These are phyloP conservation scores for Candida schatavii DNA, from an alignment of 805 yeast genomes.

Conservation along the genomic window DNA sequence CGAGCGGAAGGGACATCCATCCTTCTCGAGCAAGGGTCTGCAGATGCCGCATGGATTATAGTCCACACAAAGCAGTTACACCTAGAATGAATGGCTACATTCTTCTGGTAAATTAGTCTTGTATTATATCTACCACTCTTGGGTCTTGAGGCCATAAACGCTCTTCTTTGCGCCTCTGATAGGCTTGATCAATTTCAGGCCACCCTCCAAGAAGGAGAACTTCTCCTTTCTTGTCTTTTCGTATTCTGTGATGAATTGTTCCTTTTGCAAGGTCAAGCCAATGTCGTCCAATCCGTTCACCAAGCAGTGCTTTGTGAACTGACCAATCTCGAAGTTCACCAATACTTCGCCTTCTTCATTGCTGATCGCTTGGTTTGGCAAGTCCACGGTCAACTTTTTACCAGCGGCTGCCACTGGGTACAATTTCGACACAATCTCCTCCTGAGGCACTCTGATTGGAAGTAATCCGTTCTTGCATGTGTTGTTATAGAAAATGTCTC, in stretches of 20 bases:
- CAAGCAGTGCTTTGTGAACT: constrained; percentile 91
- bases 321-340: constrained; percentile 84
- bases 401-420: constrained; percentile 81
- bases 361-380: constrained; percentile 81
- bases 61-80: no score
- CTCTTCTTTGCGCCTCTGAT: constrained; percentile 67
- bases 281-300: constrained; percentile 95
- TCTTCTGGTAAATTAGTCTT: no score
- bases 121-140: constrained; percentile 58
- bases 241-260: constrained; percentile 65
- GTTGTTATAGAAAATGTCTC: constrained; percentile 97
- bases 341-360: constrained; percentile 57
- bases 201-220: constrained; percentile 93
- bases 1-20: no score
- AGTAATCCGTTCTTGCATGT: constrained; percentile 93
- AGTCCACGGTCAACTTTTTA: constrained; percentile 69
- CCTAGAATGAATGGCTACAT: no score
- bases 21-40: no score
- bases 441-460: constrained; percentile 88
- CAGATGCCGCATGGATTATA: no score
- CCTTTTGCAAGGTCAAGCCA: constrained; percentile 91
- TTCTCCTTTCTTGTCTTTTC: constrained; percentile 74
- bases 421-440: constrained; percentile 65
- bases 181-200: constrained; percentile 66
- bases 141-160: constrained; percentile 62